phyloP scores from a whole-genome alignment of 2,329 filamentous ascomycete species.

The Lomentospora prolificans region DNA sequence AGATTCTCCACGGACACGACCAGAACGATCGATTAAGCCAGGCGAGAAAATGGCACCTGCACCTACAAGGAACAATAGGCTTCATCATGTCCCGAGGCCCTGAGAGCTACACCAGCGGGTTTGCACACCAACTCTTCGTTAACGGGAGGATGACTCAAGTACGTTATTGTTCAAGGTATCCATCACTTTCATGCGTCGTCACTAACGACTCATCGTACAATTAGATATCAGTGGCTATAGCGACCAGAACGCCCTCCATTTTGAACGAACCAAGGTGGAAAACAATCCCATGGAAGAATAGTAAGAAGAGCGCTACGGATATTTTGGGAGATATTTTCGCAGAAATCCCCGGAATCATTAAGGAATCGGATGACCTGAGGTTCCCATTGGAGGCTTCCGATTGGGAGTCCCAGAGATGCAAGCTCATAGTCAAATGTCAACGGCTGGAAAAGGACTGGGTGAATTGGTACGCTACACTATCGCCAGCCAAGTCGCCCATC shows the following conservation, averaged over 20 bases:
- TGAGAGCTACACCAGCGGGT: slow-evolving; percentile 5
- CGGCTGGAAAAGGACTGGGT: not conserved
- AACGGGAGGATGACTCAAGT: slow-evolving; percentile 11
- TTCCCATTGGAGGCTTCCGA: not conserved
- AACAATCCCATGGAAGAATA: slow-evolving; percentile 18
- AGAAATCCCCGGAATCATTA: slow-evolving; percentile 16
- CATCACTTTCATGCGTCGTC: not conserved
- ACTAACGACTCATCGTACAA: not conserved
- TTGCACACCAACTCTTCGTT: slow-evolving; percentile 11
- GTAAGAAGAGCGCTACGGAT: slow-evolving; percentile 17
- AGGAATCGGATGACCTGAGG: slow-evolving; percentile 15
- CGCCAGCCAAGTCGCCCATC: not conserved
- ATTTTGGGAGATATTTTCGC: slow-evolving; percentile 18
- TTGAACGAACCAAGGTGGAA: slow-evolving; percentile 20
- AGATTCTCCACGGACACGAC: slow-evolving; percentile 13
- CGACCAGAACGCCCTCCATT: slow-evolving; percentile 9
- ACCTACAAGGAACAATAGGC: slow-evolving; percentile 11
- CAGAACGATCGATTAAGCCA: slow-evolving; percentile 11
- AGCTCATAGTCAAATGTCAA: not conserved
- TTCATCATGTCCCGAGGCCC: slow-evolving; percentile 9
- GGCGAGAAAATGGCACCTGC: slow-evolving; percentile 13
- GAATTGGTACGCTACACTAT: not conserved
- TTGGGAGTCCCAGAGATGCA: not conserved
- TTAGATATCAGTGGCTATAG: not conserved
- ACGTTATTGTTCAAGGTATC: not conserved